Base-by-base conservation (phyloP, 106 monocot species). In the Dendrobium chrysotoxum region DNA sequence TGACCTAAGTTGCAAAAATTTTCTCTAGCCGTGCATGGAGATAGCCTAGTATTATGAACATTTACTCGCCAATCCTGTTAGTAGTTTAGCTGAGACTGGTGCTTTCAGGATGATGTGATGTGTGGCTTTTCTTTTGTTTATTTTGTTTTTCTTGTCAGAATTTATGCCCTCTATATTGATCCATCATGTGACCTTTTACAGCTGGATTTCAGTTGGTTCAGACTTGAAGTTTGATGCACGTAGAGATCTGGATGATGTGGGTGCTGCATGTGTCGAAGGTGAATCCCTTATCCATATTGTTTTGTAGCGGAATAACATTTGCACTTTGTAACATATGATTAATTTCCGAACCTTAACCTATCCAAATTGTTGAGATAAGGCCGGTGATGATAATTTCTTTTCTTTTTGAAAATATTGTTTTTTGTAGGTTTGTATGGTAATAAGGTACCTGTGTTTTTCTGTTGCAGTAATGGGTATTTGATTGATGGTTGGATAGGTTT, bases 141-240 rank as follows among this genome's bases (percentile, higher is more conserved):
- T 65, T 66, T 55, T 28, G 42, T 84, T 79, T 28, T 64, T 53
- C 7, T 40, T 78, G 11, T 55, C 70, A 26, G 47, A 76, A 5
- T 76, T 76, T 25, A 46, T 26, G 47, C 5, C 5, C 44, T 47
- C 7, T 76, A 26, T 47, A 44, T 47, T 76, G 35, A 46, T 18
- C 8, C 79, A 26, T 16, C 76, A 28, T 39, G 50, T 20, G 6
- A 2, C 64, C 44, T 17, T 35, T 73, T 86, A n/a, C 84, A 99
- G 98, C 78, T 99, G 98, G 98, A 80, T 99, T 61, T 99, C 98
- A 81, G 88, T 99, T 77, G 91, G 95, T 83, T 95, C 98, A 79
- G 98, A 99, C 81, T 86, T 99, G 40, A 99, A 99, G 80, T 99
- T 88, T 87, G 98, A 99, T 91, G 95, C 98, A 61, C 89, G 98